Base-by-base conservation (phyloP, 495 filamentous ascomycete genomes). In the Talaromyces nanjingensis region DNA sequence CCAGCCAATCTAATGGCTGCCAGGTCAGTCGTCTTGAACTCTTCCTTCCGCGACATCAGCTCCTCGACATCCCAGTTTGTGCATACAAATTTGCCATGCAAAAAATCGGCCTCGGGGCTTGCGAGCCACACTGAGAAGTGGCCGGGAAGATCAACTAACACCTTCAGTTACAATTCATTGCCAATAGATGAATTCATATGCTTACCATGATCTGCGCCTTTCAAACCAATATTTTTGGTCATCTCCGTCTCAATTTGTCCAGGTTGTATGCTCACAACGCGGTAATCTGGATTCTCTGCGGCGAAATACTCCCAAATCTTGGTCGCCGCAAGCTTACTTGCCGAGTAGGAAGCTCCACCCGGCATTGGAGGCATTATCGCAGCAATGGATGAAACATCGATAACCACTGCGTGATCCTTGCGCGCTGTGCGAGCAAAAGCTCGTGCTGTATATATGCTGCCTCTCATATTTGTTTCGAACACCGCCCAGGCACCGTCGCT, bases 81-180 rank as follows among this genome's bases (percentile, higher is more conserved):
- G 37, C 63, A 73, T 25, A 77, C 31, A 72, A 82, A 84, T 63
- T 81, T 66, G 2, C 82, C 83, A 16, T 67, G 71, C 14, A 85
- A 65, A 66, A 84, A 84, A 2, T 60, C 16, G 1, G 80, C 82
- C 63, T 84, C 79, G 4, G 73, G 68, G 45, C 77, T 79, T 9
- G 77, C 71, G 0, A 84, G 72, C 83, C 83, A 86, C 20, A 84
- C 75, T 25, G 62, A 66, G 60, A 83, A 84, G 42, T 73, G 65
- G 0, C 70, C 76, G 0, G 80, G 73, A 2, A 82, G 70, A 22
- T 73, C 63, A 7, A 75, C 79, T 80, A 8, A n/a, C 3, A 4
- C 6, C 42, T 2, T 45, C 6, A 45, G 42, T 45, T 45, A 16
- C 12, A 18, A 16, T 16, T 45, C 6, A 31, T 18, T 6, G 14